phyloP scores from a whole-genome alignment of 805 yeast species.

The Schwanniomyces sp. region DNA sequence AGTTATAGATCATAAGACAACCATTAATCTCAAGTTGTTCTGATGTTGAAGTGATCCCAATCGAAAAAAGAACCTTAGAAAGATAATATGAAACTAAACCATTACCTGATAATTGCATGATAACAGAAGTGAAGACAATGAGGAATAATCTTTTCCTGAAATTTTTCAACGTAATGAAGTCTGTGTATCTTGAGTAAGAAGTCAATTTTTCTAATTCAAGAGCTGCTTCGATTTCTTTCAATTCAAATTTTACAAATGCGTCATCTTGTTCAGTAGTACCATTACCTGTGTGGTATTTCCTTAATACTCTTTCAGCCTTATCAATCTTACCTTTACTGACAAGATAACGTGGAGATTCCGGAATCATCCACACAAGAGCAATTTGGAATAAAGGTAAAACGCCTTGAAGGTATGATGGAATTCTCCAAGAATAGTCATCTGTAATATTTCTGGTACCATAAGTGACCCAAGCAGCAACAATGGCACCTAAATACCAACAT shows the following conservation, averaged over 20 bases:
- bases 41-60: slow-evolving; percentile 53
- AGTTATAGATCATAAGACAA: slow-evolving; percentile 48
- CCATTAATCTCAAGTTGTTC: slow-evolving; percentile 52
- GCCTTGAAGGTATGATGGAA: slow-evolving; percentile 54
- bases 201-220: slow-evolving; percentile 39
- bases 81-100: slow-evolving; percentile 54
- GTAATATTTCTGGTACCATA: slow-evolving; percentile 41
- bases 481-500: slow-evolving; percentile 54
- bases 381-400: slow-evolving; percentile 44
- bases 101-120: slow-evolving; percentile 52
- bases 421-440: slow-evolving; percentile 48
- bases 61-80: slow-evolving; percentile 47
- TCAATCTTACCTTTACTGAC: slow-evolving; percentile 40
- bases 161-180: slow-evolving; percentile 36
- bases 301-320: slow-evolving; percentile 44
- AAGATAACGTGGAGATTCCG: slow-evolving; percentile 51
- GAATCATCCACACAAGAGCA: slow-evolving; percentile 35
- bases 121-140: slow-evolving; percentile 27
- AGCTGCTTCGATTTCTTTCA: slow-evolving; percentile 38
- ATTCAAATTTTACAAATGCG: slow-evolving; percentile 33
- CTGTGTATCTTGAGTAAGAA: slow-evolving; percentile 31
- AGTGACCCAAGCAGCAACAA: slow-evolving; percentile 51
- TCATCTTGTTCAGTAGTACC: slow-evolving; percentile 26
- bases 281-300: slow-evolving; percentile 41
- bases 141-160: slow-evolving; percentile 44